These are phyloP conservation scores for Lasiosphaeriaceae sp. DNA, from an alignment of 495 filamentous ascomycete species.

Conservation along the genomic window DNA sequence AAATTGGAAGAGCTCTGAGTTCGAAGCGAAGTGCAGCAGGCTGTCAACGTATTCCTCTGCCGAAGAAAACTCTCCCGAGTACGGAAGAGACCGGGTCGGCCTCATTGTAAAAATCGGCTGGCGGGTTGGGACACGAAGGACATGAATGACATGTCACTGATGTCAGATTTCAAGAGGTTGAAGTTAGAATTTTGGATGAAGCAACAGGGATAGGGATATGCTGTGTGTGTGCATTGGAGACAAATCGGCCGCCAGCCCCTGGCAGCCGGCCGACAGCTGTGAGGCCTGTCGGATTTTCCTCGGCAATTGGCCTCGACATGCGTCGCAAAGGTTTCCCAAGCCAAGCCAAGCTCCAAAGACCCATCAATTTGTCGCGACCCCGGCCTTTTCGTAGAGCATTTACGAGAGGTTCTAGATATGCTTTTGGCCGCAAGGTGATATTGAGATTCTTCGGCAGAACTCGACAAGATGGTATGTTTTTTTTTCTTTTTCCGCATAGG, in stretches of 20 bases:
- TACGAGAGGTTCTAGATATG: conserved; percentile 6
- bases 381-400: conserved; percentile 8
- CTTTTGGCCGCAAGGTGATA: conserved; percentile 15
- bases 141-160: neutral
- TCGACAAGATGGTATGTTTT: conserved; percentile 27
- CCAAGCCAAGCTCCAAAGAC: neutral
- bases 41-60: conserved; percentile 72
- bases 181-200: too few species aligned
- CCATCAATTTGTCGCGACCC: conserved; percentile 4
- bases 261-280: neutral
- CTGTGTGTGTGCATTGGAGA: too few species aligned
- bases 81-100: conserved; percentile 40
- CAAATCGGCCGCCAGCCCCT: too few species aligned
- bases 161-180: neutral
- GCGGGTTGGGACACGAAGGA: neutral
- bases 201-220: too few species aligned
- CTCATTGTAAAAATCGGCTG: conserved; percentile 24
- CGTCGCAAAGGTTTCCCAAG: neutral
- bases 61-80: conserved; percentile 40
- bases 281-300: conserved; percentile 7
- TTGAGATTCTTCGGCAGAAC: conserved; percentile 8
- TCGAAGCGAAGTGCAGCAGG: conserved; percentile 70
- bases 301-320: conserved; percentile 6
- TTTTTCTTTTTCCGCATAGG: too few species aligned
- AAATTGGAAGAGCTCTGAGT: conserved; percentile 73